These are phyloP conservation scores for Solanum acaule DNA, from an alignment of 257 asterid species.

Conservation along the genomic window DNA sequence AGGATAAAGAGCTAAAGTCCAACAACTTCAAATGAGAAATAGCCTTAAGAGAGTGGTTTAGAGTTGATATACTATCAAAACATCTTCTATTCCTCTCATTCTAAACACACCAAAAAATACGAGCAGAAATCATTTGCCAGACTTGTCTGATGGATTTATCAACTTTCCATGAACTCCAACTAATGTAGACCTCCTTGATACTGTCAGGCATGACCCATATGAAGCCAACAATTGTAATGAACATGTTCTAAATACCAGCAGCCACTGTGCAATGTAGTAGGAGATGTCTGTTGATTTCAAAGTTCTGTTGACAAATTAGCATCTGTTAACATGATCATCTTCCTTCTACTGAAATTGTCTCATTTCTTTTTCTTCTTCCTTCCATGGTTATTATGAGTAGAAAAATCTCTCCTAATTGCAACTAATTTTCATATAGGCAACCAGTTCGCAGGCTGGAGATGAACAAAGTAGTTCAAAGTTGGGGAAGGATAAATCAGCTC, in stretches of 20 bases:
- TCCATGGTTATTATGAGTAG: neutral
- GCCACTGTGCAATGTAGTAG: neutral
- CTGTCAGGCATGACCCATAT: neutral
- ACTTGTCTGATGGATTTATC: neutral
- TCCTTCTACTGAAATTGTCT: neutral
- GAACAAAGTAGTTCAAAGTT: constrained; percentile 69
- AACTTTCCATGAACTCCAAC: neutral
- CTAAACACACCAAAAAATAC: neutral
- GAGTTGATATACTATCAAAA: neutral
- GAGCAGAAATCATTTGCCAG: neutral
- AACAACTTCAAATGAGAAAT: neutral
- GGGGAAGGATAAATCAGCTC: constrained; percentile 67
- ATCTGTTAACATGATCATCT: neutral
- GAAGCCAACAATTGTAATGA: neutral
- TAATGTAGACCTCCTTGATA: neutral
- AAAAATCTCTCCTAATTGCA: neutral
- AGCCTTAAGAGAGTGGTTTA: neutral
- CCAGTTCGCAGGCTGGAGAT: constrained; percentile 79
- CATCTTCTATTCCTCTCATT: neutral
- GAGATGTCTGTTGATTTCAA: neutral
- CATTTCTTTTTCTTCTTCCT: neutral
- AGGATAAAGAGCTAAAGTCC: neutral
- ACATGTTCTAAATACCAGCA: neutral
- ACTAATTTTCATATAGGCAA: constrained; percentile 37
- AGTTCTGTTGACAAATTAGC: neutral